phyloP scores from a whole-genome alignment of 148 eudicot genomes.

The Diospyros kaki region DNA sequence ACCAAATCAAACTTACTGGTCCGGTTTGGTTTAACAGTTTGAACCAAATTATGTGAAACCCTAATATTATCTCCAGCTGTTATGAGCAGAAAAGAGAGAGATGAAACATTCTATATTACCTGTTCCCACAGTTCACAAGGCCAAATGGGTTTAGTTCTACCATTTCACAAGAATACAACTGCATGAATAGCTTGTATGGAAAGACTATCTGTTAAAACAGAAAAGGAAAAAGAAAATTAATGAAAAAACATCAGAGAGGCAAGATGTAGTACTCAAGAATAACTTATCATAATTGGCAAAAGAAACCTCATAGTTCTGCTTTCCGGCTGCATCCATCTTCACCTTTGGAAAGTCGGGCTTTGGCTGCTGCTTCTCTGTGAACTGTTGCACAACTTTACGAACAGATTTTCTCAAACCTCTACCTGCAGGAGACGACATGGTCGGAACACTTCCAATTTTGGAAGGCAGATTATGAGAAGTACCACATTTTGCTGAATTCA shows the following conservation, averaged over 20 bases:
- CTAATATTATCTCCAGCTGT: neutral
- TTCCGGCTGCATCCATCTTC: neutral
- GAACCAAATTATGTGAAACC: no score
- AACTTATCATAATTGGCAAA: neutral
- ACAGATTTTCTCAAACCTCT: slow-evolving; percentile 2
- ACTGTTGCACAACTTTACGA: slow-evolving; percentile 1
- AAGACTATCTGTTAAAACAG: slow-evolving; percentile 1
- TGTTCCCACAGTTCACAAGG: slow-evolving; percentile 8
- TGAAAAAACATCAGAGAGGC: neutral
- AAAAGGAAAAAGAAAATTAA: neutral
- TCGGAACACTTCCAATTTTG: neutral
- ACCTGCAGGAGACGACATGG: neutral
- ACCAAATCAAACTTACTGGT: no score
- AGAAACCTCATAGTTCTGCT: neutral
- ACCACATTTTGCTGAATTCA: slow-evolving; percentile 23
- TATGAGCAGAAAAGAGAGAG: neutral
- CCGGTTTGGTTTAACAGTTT: no score
- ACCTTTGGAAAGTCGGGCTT: neutral
- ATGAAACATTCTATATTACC: neutral
- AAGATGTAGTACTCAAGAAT: neutral
- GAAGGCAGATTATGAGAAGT: neutral
- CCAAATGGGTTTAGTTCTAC: slow-evolving; percentile 1
- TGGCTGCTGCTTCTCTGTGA: neutral
- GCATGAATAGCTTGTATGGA: slow-evolving; percentile 7
- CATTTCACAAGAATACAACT: neutral